Percentiles rank a stretch among this genome's conserved stretches.
These are phyloP conservation scores for Fusarium sp. DNA, from an alignment of 2,329 filamentous ascomycete genomes.

Conservation along the genomic window DNA sequence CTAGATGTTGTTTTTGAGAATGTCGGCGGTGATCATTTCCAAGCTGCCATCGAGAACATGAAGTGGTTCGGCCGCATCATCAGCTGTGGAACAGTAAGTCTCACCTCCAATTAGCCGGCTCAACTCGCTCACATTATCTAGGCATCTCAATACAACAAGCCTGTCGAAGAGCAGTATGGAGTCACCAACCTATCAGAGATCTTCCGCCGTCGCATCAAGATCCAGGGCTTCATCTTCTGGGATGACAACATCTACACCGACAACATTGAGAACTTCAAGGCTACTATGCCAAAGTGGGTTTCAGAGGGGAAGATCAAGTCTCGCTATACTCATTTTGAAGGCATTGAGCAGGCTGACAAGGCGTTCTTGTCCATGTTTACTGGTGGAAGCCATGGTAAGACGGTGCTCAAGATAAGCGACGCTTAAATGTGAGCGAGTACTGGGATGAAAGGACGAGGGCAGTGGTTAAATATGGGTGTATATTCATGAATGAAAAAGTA, in stretches of 20 bases:
- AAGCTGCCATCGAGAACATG: background rate
- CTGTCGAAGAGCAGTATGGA: background rate
- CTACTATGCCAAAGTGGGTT: background rate
- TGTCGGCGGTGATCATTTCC: background rate
- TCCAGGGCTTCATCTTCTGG: background rate
- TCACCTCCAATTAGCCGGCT: accelerated
- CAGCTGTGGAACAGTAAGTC: background rate
- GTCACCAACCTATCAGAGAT: background rate
- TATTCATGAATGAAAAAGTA: background rate
- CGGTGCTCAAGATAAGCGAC: background rate
- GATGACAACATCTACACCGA: background rate
- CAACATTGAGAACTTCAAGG: background rate
- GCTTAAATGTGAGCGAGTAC: background rate
- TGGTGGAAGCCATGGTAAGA: background rate
- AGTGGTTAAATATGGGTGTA: background rate
- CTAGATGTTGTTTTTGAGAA: background rate
- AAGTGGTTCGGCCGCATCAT: background rate
- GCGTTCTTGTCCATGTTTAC: background rate
- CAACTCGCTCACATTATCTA: accelerated
- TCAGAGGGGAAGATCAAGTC: background rate
- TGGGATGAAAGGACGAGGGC: background rate
- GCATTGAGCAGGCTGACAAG: background rate
- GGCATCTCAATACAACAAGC: background rate
- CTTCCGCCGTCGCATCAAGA: background rate
- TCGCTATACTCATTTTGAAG: background rate